Conservation (phyloP, 1,284 basidiomycete species). For the Rugosomyces carneus region DNA sequence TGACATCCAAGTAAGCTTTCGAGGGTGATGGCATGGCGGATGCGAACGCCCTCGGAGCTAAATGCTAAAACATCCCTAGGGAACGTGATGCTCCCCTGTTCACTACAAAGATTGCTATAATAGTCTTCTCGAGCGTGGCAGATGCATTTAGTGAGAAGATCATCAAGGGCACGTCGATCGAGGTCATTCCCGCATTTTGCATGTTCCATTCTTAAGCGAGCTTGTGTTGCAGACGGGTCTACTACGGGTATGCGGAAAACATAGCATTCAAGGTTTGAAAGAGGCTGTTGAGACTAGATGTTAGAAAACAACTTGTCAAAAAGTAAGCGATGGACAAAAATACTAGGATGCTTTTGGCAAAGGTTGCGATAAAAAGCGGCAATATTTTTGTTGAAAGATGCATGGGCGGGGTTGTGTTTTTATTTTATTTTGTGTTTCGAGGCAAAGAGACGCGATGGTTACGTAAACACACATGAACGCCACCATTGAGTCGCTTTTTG, state of each 20-base stretch:
- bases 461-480: slow-evolving; percentile 19
- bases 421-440: not conserved
- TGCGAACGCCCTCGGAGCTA: slow-evolving; percentile 3
- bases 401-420: not conserved
- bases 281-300: not conserved
- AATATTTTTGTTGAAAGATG: slow-evolving; percentile 9
- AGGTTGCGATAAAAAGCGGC: slow-evolving; percentile 6
- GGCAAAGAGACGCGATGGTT: not conserved
- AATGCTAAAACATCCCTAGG: slow-evolving; percentile 13
- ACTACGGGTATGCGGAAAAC: slow-evolving; percentile 11
- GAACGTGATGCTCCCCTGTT: slow-evolving; percentile 6
- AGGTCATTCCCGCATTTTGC: slow-evolving; percentile 11
- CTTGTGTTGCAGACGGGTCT: slow-evolving; percentile 9
- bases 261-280: slow-evolving; percentile 8
- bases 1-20: slow-evolving; percentile 12
- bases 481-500: slow-evolving; percentile 42
- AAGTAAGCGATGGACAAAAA: not conserved
- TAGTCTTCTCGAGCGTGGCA: slow-evolving; percentile 5
- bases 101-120: slow-evolving; percentile 8
- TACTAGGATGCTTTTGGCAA: slow-evolving; percentile 7
- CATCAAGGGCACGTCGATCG: slow-evolving; percentile 13
- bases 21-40: slow-evolving; percentile 8
- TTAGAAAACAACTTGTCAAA: not conserved
- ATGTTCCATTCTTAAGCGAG: slow-evolving; percentile 11
- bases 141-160: slow-evolving; percentile 15